phyloP scores from a whole-genome alignment of 352 stramenopile genomes.

The Pythium rhizo-oryzae region DNA sequence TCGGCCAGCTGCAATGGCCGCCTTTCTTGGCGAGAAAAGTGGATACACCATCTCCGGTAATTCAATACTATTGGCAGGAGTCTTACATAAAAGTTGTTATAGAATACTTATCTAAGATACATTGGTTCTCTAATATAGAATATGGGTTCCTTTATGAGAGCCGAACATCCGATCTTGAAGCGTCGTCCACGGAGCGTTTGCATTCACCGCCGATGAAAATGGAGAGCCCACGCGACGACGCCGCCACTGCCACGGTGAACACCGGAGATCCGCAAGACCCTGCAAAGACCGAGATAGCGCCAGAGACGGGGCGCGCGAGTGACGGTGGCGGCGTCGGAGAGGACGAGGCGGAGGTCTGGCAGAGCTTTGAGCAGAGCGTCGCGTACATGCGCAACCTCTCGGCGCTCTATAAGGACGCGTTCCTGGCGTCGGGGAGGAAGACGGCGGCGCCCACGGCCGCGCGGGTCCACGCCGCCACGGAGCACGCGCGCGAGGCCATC shows the following conservation, averaged over 20 bases:
- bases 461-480: conserved; percentile 47
- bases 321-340: no score
- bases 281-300: background rate
- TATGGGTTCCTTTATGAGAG: no score
- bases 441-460: conserved; percentile 29
- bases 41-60: no score
- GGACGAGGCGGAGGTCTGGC: conserved; percentile 39
- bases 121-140: background rate
- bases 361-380: conserved; percentile 56
- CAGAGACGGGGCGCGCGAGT: background rate
- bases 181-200: background rate
- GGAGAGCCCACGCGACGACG: background rate
- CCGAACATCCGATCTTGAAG: background rate
- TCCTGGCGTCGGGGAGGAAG: conserved; percentile 13
- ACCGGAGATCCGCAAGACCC: background rate
- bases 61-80: no score
- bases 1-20: background rate
- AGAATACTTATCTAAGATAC: no score
- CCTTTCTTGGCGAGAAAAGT: background rate
- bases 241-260: background rate
- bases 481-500: conserved; percentile 52
- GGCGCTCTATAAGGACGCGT: conserved; percentile 56
- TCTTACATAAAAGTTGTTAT: no score
- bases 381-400: conserved; percentile 52
- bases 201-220: background rate